Percentiles rank a stretch among this genome's conserved stretches.
These are phyloP conservation scores for Neurospora sp. DNA, from an alignment of 495 filamentous ascomycete genomes.

Conservation along the genomic window DNA sequence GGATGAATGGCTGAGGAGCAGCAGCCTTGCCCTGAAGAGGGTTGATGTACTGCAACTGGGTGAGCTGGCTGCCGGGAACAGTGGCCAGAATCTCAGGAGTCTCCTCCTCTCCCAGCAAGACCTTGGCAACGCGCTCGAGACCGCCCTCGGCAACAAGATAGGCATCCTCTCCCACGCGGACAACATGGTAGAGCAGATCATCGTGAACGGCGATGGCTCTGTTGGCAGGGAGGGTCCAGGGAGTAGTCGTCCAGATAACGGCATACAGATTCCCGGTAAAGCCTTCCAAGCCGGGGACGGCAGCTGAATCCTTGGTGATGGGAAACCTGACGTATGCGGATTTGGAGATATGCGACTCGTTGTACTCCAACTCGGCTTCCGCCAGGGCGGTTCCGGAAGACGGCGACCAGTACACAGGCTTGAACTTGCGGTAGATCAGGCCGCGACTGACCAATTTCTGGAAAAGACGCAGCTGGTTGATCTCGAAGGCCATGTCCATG, in stretches of 20 bases:
- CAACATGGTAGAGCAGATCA: conserved; percentile 61
- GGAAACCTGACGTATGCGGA: conserved; percentile 79
- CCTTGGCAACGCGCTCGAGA: conserved; percentile 35
- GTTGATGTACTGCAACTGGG: conserved; percentile 54
- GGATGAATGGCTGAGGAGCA: conserved; percentile 55
- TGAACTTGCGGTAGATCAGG: conserved; percentile 76
- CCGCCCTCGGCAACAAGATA: conserved; percentile 52
- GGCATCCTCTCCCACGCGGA: conserved; percentile 46
- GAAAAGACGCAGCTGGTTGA: conserved; percentile 77
- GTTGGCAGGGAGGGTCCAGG: conserved; percentile 95
- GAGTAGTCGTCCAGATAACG: conserved; percentile 94
- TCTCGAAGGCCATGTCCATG: conserved; percentile 81
- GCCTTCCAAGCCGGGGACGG: conserved; percentile 22
- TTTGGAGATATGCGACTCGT: conserved; percentile 68
- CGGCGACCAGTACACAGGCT: conserved; percentile 95
- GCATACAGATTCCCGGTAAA: conserved; percentile 45
- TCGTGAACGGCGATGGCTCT: conserved; percentile 70
- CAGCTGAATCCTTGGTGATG: conserved; percentile 41
- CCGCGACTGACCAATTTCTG: conserved; percentile 73
- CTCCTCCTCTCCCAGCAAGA: conserved; percentile 15
- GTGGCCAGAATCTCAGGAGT: conserved; percentile 40
- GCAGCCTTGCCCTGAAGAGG: conserved; percentile 45
- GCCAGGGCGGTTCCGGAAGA: conserved; percentile 84
- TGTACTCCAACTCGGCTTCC: conserved; percentile 94
- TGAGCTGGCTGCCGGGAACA: conserved; percentile 57